phyloP scores from a whole-genome alignment of 106 monocot genomes.

The Dioscorea alata region DNA sequence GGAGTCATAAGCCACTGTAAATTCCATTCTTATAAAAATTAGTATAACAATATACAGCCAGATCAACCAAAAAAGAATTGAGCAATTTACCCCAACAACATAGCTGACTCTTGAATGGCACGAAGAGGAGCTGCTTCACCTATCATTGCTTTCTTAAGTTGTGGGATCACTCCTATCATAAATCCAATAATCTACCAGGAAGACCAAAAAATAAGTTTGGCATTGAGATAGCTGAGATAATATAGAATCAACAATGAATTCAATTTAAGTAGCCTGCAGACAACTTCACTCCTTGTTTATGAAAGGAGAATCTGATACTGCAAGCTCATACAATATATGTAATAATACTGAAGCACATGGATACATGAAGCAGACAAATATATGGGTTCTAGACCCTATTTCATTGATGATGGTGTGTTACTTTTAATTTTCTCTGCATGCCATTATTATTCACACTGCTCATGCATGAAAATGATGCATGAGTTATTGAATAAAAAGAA shows the following conservation, averaged over 20 bases:
- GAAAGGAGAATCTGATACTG: background rate
- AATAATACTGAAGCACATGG: background rate
- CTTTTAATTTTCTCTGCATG: no score
- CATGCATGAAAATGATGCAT: background rate
- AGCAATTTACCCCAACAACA: slow-evolving; percentile 42
- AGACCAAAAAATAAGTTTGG: background rate
- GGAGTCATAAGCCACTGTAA: background rate
- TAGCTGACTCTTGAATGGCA: slow-evolving; percentile 47
- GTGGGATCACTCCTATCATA: slow-evolving; percentile 50
- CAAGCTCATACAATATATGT: background rate
- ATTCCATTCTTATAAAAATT: background rate
- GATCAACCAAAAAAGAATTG: background rate
- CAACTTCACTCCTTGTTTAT: background rate
- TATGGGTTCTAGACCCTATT: background rate
- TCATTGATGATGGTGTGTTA: no score
- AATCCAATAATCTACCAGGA: slow-evolving; percentile 62
- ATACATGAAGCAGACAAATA: no score
- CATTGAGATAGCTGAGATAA: background rate
- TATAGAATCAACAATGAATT: background rate
- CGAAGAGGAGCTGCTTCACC: slow-evolving; percentile 74
- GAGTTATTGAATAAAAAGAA: background rate
- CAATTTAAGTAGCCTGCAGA: background rate
- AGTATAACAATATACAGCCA: background rate
- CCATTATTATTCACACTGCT: no score
- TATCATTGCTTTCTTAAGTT: slow-evolving; percentile 38